A percentile compares a stretch with the other conserved stretches of the same genome.
Conservation (phyloP, 179 eudicot species). For the Spergularia azorica region DNA sequence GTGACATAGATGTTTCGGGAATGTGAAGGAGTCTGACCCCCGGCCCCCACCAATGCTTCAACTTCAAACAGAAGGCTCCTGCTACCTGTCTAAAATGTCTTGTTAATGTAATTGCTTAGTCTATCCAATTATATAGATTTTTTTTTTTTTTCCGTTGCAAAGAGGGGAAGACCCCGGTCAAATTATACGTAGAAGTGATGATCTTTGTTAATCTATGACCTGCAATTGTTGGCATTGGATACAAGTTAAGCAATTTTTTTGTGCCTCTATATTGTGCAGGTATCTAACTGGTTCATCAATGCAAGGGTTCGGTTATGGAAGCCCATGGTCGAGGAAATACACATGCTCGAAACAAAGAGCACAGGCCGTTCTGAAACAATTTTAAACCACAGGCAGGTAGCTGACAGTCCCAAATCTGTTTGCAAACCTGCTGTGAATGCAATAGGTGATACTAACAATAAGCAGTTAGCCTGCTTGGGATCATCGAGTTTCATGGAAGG, state of each 20-base stretch:
- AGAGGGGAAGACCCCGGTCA: too few relatives aligned
- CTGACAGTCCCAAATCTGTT: constrained; percentile 8
- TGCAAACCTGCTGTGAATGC: constrained; percentile 16
- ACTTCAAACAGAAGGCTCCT: too few relatives aligned
- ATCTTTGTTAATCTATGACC: too few relatives aligned
- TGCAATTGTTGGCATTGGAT: background rate
- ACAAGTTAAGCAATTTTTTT: background rate
- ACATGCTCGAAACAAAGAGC: constrained; percentile 45
- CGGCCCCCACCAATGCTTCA: too few relatives aligned
- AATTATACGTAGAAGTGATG: too few relatives aligned
- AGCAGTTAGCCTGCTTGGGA: constrained; percentile 24
- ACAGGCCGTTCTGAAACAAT: constrained; percentile 6
- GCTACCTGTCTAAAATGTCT: too few relatives aligned
- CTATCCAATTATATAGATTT: too few relatives aligned
- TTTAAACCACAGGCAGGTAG: constrained; percentile 16
- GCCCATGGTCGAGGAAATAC: constrained; percentile 82
- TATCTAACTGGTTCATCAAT: constrained; percentile 41
- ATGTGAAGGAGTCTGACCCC: too few relatives aligned
- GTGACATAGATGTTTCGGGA: too few relatives aligned
- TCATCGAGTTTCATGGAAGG: constrained; percentile 27
- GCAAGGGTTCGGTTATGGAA: constrained; percentile 76
- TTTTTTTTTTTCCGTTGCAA: too few relatives aligned
- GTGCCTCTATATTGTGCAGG: constrained; percentile 7
- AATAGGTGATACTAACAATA: constrained; percentile 9
- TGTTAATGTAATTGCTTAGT: too few relatives aligned